Evolutionary conservation across 352 stramenopile genomes (phyloP), one percentile per base, ranked within the genome.

Genomic region (Blastocystis hominis): DNA sequence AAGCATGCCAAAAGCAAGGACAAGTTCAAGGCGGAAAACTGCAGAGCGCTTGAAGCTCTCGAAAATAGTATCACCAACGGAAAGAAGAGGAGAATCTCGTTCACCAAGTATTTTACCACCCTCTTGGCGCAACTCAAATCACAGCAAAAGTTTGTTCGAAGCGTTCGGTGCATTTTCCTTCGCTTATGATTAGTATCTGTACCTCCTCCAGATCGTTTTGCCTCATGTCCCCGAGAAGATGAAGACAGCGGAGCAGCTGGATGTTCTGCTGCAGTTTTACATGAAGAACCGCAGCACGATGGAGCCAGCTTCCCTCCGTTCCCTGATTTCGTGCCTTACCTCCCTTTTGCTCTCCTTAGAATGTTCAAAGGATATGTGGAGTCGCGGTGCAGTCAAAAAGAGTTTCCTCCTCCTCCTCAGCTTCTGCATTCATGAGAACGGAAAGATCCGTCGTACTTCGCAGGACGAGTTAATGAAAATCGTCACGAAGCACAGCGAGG

Each of bases 171-270:
- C 47, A 6, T 44, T 36, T 3, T 9, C 17, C 20, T 77, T 3
- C 9, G 4, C 5, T 20, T 77, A 40, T 30, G 15, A 38, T 1
- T 87, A 87, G 77, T 34, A 77, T 15, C 20, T 87, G 7, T 87
- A 78, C 34, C 34, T 87, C 17, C 47, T 87, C n/a, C 77, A 87
- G 34, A 54, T 64, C n/a, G 46, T 87, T 76, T 56, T 87, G 47
- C 56, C 77, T 59, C n/a, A 40, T 17, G 62, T 87, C 7, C 13
- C 38, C 20, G 46, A 63, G 3, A 56, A 55, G 30, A 15, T 61
- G 30, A 87, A 87, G 36, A 24, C 24, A 9, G 40, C 20, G 7
- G 55, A 76, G 15, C 46, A 30, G 0, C 15, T 87, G n/a, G 38
- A 34, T 46, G 62, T 76, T 0, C 47, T 87, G 20, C 10, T 87